Percentiles rank a stretch among this genome's conserved stretches.
Conservation (phyloP, 495 filamentous ascomycete species). For the Chaetomium fimeti region DNA sequence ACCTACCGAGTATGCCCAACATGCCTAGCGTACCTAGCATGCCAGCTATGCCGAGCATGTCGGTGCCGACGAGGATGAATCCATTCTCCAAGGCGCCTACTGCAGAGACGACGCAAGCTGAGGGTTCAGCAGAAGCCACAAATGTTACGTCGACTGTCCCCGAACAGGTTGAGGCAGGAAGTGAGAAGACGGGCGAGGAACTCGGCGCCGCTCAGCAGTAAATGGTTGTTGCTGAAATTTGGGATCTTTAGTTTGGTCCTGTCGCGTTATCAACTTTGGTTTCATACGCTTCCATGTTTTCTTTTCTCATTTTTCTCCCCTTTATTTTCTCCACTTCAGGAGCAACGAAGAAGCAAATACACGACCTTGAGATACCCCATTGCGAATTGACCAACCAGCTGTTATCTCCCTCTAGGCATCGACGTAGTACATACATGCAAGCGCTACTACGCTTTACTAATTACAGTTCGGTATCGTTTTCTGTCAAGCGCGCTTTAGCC, state of each 20-base stretch:
- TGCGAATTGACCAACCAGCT: not conserved
- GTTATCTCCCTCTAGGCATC: no score
- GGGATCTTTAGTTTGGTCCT: no score
- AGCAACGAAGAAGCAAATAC: no score
- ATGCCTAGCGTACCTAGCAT: slow-evolving; percentile 33
- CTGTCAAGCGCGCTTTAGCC: not conserved
- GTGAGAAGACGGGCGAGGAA: not conserved
- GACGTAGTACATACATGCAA: not conserved
- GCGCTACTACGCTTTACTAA: not conserved
- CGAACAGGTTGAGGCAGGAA: not conserved
- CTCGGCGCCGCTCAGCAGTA: not conserved
- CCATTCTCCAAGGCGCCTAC: slow-evolving; percentile 23
- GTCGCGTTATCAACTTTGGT: no score
- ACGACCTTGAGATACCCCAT: no score
- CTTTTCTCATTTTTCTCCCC: no score
- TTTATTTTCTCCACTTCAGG: no score
- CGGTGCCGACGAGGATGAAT: slow-evolving; percentile 25
- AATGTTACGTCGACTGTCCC: not conserved
- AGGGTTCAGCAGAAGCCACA: not conserved
- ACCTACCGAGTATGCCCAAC: slow-evolving; percentile 21
- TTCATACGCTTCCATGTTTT: no score
- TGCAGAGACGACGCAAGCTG: not conserved
- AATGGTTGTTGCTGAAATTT: no score
- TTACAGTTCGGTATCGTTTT: slow-evolving; percentile 9
- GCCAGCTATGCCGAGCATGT: slow-evolving; percentile 26